phyloP scores from a whole-genome alignment of 371 early-diverging fungal species.

The Rhizopus stolonifer region DNA sequence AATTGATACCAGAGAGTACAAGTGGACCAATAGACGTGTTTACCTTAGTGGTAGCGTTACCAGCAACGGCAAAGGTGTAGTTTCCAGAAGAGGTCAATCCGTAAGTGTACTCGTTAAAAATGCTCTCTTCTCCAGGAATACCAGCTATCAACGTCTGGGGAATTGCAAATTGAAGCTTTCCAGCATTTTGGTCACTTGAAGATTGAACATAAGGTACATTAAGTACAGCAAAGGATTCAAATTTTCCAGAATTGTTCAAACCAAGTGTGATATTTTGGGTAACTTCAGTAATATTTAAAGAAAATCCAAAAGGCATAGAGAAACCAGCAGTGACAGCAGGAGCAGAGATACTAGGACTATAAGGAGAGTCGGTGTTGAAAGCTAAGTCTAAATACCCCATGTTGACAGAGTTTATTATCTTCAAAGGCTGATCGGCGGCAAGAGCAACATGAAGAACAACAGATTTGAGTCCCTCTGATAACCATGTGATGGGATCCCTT shows the following conservation, averaged over 20 bases:
- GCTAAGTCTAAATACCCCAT: slow-evolving; percentile 52
- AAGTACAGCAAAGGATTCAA: slow-evolving; percentile 40
- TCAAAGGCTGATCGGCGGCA: slow-evolving; percentile 33
- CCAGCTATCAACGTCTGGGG: slow-evolving; percentile 32
- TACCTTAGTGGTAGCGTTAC: slow-evolving; percentile 49
- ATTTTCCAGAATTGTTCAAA: slow-evolving; percentile 22
- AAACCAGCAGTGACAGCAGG: slow-evolving; percentile 50
- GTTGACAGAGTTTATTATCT: slow-evolving; percentile 51
- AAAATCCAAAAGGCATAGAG: slow-evolving; percentile 54
- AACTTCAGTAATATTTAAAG: slow-evolving; percentile 47
- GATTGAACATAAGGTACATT: slow-evolving; percentile 40
- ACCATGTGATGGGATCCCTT: slow-evolving; percentile 48
- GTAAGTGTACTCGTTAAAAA: slow-evolving; percentile 51
- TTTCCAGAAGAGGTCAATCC: slow-evolving; percentile 41
- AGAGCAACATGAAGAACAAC: slow-evolving; percentile 49
- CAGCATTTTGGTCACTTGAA: slow-evolving; percentile 39
- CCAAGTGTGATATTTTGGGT: slow-evolving; percentile 44
- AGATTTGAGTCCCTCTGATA: slow-evolving; percentile 48
- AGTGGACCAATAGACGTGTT: slow-evolving; percentile 58
- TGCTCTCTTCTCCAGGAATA: slow-evolving; percentile 28
- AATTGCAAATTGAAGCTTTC: slow-evolving; percentile 47
- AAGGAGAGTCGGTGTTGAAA: slow-evolving; percentile 44
- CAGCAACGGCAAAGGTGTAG: slow-evolving; percentile 47
- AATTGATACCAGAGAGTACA: slow-evolving; percentile 50
- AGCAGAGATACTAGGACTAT: slow-evolving; percentile 43